Evolutionary conservation across 139 green algal genomes (phyloP).

Genomic region (Penium margaritaceum): DNA sequence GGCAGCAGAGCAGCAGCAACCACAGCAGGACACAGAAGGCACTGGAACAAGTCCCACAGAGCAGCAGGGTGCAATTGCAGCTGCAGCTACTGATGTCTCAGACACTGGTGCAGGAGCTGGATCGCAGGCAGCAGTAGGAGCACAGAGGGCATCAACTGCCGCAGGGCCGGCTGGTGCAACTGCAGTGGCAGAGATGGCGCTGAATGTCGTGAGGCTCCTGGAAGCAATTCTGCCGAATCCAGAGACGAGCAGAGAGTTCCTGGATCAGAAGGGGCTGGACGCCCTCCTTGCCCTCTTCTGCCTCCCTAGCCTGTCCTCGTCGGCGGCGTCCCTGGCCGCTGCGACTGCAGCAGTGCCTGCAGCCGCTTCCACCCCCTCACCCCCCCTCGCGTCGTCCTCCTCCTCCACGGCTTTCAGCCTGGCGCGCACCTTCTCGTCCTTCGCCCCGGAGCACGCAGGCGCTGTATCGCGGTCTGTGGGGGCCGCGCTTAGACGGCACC

Average conservation of each 20-base stretch:
- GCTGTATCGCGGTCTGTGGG: slow-evolving; percentile 30
- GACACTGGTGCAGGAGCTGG: too few relatives aligned
- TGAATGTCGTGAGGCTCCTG: slow-evolving; percentile 66
- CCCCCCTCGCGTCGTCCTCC: slow-evolving; percentile 66
- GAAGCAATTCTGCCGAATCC: slow-evolving; percentile 71
- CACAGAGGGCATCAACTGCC: too few relatives aligned
- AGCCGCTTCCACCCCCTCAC: too few relatives aligned
- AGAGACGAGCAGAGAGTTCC: slow-evolving; percentile 57
- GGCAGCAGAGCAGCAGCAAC: too few relatives aligned
- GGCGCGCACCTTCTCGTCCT: slow-evolving; percentile 59
- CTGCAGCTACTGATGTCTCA: too few relatives aligned
- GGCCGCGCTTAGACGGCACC: slow-evolving; percentile 6
- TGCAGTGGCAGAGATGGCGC: not conserved
- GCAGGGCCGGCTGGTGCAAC: not conserved
- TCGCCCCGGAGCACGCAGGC: slow-evolving; percentile 44
- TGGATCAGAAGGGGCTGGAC: slow-evolving; percentile 67
- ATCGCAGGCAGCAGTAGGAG: too few relatives aligned
- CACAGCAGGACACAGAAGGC: too few relatives aligned
- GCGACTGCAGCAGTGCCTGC: too few relatives aligned
- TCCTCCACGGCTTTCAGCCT: slow-evolving; percentile 66
- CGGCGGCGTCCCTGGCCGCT: too few relatives aligned
- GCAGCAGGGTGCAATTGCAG: too few relatives aligned
- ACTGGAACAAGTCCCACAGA: too few relatives aligned
- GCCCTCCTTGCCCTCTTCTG: slow-evolving; percentile 64
- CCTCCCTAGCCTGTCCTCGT: slow-evolving; percentile 72